A percentile compares a stretch with the other conserved stretches of the same genome.
Conservation (phyloP, 768 basidiomycete species). For the Grammothele lineata region DNA sequence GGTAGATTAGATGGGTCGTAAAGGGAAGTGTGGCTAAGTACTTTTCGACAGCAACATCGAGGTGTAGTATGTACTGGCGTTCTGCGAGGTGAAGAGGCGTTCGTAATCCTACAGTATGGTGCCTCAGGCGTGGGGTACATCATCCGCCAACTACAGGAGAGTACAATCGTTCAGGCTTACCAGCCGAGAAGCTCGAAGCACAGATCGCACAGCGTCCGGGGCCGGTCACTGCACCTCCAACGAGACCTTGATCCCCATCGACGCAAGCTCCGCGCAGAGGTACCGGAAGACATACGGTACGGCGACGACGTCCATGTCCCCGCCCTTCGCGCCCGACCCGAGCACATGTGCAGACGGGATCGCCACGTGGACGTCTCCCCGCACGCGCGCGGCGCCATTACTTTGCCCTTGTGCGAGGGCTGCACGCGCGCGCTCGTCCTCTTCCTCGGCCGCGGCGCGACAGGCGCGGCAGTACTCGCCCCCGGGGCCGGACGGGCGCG, state of each 20-base stretch:
- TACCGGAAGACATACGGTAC: slow-evolving; percentile 94
- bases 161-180: no score
- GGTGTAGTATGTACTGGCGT: no score
- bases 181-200: no score
- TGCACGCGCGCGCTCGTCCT: slow-evolving; percentile 57
- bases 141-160: no score
- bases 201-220: no score
- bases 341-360: slow-evolving; percentile 69
- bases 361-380: slow-evolving; percentile 51
- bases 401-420: slow-evolving; percentile 54
- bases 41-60: no score
- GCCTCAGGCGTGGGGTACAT: no score
- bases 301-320: slow-evolving; percentile 91
- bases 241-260: slow-evolving; percentile 94
- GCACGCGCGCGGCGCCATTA: slow-evolving; percentile 31
- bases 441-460: slow-evolving; percentile 62
- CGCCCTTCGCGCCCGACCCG: slow-evolving; percentile 54
- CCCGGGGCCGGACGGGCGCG: slow-evolving; percentile 64
- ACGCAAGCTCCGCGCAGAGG: slow-evolving; percentile 93
- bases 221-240: slow-evolving; percentile 78
- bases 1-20: no score
- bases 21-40: no score
- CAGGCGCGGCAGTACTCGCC: slow-evolving; percentile 98
- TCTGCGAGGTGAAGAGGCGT: no score
- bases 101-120: no score